These are phyloP conservation scores for Thielaviopsis musarum DNA, from an alignment of 2,329 filamentous ascomycete genomes.

Conservation along the genomic window DNA sequence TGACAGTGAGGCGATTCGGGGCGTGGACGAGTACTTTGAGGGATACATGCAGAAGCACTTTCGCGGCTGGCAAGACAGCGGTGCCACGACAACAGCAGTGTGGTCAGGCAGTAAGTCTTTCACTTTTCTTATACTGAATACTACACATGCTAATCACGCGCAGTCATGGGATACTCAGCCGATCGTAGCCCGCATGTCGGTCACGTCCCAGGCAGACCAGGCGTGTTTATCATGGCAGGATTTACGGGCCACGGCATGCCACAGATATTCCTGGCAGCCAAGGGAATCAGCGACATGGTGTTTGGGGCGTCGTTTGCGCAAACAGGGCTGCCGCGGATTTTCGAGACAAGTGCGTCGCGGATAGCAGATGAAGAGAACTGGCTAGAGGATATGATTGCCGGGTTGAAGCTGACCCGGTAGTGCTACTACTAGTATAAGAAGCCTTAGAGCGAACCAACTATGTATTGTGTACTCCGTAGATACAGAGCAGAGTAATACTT, in stretches of 20 bases:
- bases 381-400: background rate
- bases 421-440: background rate
- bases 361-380: background rate
- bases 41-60: slow-evolving; percentile 32
- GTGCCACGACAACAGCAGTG: slow-evolving; percentile 19
- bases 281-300: slow-evolving; percentile 26
- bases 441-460: too few species aligned
- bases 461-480: too few species aligned
- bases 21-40: slow-evolving; percentile 25
- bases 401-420: background rate
- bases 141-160: background rate
- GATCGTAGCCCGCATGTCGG: slow-evolving; percentile 30
- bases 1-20: slow-evolving; percentile 27
- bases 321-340: slow-evolving; percentile 14
- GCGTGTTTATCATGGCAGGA: slow-evolving; percentile 29
- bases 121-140: background rate
- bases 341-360: background rate
- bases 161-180: slow-evolving; percentile 26
- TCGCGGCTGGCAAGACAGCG: slow-evolving; percentile 29
- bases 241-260: slow-evolving; percentile 37
- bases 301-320: slow-evolving; percentile 17
- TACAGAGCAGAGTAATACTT: too few species aligned
- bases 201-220: slow-evolving; percentile 22
- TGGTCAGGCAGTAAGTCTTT: slow-evolving; percentile 17
- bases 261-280: slow-evolving; percentile 24